Base-by-base conservation (phyloP, 768 basidiomycete genomes). In the Porpolomopsis calyptriformis region DNA sequence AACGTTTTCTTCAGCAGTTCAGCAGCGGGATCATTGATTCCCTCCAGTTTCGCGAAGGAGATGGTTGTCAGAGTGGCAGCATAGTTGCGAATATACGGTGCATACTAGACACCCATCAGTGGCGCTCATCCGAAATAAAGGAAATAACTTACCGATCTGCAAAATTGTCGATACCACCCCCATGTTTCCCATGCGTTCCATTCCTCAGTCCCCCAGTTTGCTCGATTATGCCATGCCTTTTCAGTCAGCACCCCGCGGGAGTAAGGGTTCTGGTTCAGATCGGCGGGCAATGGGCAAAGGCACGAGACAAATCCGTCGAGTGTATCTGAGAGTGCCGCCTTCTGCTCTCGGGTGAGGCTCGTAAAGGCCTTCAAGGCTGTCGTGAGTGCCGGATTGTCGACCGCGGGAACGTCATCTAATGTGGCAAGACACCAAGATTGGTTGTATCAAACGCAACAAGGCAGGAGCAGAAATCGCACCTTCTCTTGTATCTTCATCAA, bases 121-220 rank as follows among this genome's bases (percentile, higher is more conserved):
- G 5, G 37, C 14, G 25, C 14, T 23, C 25, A 14, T 14, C 6
- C 12, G 2, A 6, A 37, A 4, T 19, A 8, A 26, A 44, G 25
- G 25, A 45, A 19, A 31, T 20, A 31, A 10, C 86, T 52, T 45
- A 91, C 90, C 60, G 66, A 72, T 55, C 88, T 71, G 61, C 85
- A 86, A 66, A 90, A 92, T 54, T 94, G 87, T 49, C 85, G 70
- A 54, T 85, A 92, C 90, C 90, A 93, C 2, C 85, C 81, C 83
- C 86, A 90, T 0, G 82, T 85, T 64, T 86, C 81, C 88, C 87
- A 91, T 1, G 75, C 70, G 56, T 75, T 74, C 90, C 90, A 93
- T 45, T 85, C 81, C 22, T 78, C 76, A 29, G 76, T 71, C 18
- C 69, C 70, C 87, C 87, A 90, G 24, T 66, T 72, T 1, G 67